These are phyloP conservation scores for Boletus semigastroideus DNA, from an alignment of 1,284 basidiomycete genomes.

Conservation along the genomic window DNA sequence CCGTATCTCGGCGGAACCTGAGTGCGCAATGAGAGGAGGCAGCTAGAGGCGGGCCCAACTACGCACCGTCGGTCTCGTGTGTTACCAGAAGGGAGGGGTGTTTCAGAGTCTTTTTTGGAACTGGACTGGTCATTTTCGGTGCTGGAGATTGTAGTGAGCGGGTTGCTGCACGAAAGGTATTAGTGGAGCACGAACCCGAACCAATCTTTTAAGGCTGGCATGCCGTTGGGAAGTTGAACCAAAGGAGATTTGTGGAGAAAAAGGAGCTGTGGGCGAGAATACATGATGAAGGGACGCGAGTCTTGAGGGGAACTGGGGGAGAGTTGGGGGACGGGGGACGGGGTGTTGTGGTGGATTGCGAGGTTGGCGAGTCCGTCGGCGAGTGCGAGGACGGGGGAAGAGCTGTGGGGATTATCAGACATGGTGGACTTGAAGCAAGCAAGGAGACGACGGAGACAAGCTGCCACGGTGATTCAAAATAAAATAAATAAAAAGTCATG, in stretches of 20 bases:
- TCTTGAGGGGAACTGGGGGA: slow-evolving; percentile 11
- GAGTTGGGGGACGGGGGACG: slow-evolving; percentile 11
- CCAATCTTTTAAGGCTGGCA: slow-evolving; percentile 84
- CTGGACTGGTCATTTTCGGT: slow-evolving; percentile 59
- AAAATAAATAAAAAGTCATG: slow-evolving; percentile 24
- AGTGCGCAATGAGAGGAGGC: slow-evolving; percentile 42
- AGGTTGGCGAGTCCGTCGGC: slow-evolving; percentile 26
- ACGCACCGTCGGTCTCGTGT: slow-evolving; percentile 69
- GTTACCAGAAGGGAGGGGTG: slow-evolving; percentile 44
- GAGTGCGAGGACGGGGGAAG: slow-evolving; percentile 22
- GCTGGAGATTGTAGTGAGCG: slow-evolving; percentile 36
- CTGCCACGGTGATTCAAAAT: slow-evolving; percentile 11
- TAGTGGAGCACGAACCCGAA: slow-evolving; percentile 64
- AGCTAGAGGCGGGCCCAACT: slow-evolving; percentile 57
- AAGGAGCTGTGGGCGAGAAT: slow-evolving; percentile 67
- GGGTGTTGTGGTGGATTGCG: slow-evolving; percentile 13
- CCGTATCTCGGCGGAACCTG: slow-evolving; percentile 73
- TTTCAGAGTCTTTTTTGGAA: slow-evolving; percentile 67
- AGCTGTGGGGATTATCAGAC: slow-evolving; percentile 25
- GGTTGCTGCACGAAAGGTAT: slow-evolving; percentile 5
- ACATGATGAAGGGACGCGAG: slow-evolving; percentile 53
- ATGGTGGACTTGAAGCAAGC: slow-evolving; percentile 26
- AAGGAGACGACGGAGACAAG: slow-evolving; percentile 12
- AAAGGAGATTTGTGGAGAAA: slow-evolving; percentile 74
- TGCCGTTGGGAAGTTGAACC: slow-evolving; percentile 65